These are phyloP conservation scores for Phytopythium cucurbitacearum DNA, from an alignment of 352 stramenopile species.

Conservation along the genomic window DNA sequence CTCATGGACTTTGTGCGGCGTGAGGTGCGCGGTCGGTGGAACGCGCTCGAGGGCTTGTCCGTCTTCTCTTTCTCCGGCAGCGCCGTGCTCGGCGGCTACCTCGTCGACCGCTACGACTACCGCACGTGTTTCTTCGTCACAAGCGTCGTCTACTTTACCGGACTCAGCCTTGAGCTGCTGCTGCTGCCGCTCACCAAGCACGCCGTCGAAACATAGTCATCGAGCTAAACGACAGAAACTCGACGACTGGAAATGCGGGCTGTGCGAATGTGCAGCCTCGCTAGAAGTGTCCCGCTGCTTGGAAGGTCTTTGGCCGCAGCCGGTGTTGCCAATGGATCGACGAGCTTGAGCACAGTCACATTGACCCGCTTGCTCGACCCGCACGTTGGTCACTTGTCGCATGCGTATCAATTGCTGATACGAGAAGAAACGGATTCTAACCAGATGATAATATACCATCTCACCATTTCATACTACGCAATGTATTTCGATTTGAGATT, in stretches of 20 bases:
- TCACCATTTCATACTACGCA: no score
- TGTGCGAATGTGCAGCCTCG: no score
- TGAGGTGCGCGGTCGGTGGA: slow-evolving; percentile 71
- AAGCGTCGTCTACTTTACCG: slow-evolving; percentile 54
- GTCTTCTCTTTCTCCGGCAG: slow-evolving; percentile 81
- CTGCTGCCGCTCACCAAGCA: slow-evolving; percentile 62
- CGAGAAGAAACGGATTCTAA: no score
- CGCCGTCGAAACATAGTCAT: slow-evolving; percentile 33
- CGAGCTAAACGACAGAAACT: no score
- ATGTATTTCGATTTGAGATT: no score
- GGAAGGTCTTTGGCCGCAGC: background rate
- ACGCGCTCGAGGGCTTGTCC: slow-evolving; percentile 64
- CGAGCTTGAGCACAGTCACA: slow-evolving; percentile 3
- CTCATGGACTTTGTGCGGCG: slow-evolving; percentile 79
- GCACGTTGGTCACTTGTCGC: background rate
- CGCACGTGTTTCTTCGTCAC: slow-evolving; percentile 77
- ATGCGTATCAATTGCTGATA: background rate
- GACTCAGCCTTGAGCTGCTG: slow-evolving; percentile 52
- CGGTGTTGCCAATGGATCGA: background rate
- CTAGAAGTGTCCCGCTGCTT: no score
- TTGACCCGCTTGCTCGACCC: slow-evolving; percentile 2
- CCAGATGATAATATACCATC: no score
- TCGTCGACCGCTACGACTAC: slow-evolving; percentile 77
- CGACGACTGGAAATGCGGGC: no score
- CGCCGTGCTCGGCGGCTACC: slow-evolving; percentile 70